Conservation (phyloP, 1,284 basidiomycete genomes). For the Bjerkandera adusta region DNA sequence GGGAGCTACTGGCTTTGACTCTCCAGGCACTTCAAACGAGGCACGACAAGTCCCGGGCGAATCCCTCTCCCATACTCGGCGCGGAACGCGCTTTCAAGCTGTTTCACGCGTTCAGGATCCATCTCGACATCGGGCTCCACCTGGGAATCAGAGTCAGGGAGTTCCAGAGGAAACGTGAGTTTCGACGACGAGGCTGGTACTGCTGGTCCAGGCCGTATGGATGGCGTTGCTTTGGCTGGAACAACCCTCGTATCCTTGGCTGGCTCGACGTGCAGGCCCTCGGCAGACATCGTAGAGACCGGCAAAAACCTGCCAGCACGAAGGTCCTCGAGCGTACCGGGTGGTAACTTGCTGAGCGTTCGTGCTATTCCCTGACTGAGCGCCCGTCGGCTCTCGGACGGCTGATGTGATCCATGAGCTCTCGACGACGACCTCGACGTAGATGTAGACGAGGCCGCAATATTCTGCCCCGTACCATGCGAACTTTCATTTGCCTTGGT, state of each 20-base stretch:
- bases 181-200: not conserved
- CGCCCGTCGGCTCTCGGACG: slow-evolving; percentile 1
- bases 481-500: not conserved
- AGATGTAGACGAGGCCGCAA: too few species aligned
- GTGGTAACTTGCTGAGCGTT: too few species aligned
- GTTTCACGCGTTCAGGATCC: slow-evolving; percentile 13
- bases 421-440: not conserved
- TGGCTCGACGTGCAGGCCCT: not conserved
- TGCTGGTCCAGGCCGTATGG: not conserved
- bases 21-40: slow-evolving; percentile 23
- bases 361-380: too few species aligned
- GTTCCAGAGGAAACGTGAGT: slow-evolving; percentile 19
- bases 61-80: slow-evolving; percentile 18
- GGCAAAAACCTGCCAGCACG: too few species aligned
- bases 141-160: slow-evolving; percentile 12
- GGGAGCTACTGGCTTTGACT: too few species aligned
- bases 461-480: not conserved
- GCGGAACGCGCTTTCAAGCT: slow-evolving; percentile 19
- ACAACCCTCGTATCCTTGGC: not conserved
- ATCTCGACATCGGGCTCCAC: slow-evolving; percentile 13
- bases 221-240: not conserved
- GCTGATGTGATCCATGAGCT: not conserved
- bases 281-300: not conserved
- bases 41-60: slow-evolving; percentile 24
- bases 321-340: too few species aligned